Base-by-base conservation (phyloP, 2,329 filamentous ascomycete genomes). In the Cercospora janseana region DNA sequence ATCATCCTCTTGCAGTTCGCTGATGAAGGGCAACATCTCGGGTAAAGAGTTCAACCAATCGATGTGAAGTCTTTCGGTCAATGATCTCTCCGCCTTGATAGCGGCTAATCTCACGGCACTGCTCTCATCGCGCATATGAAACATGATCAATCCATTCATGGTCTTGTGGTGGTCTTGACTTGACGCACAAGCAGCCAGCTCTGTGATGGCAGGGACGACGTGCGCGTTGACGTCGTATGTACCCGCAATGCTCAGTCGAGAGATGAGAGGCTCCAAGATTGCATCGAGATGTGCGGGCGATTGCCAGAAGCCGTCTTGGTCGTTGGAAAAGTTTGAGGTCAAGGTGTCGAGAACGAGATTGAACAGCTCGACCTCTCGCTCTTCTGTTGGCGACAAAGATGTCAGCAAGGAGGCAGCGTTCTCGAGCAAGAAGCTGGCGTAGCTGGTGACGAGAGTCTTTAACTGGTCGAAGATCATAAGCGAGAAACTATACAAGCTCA, bases 11-110 rank as follows among this genome's bases (percentile, higher is more conserved):
- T 95, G 86, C 64, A 95, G 70, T 74, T 98, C 93, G 64, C 88
- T 94, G 62, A 99, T 95, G 58, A 92, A 88, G 15, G 94, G 92
- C 67, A 98, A 73, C 86, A 96, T 97, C 78, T 98, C 93, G 0
- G 92, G 89, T 66, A 97, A 70, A 74, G 94, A 80, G 1, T 84
- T 81, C 52, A 98, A 72, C 93, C 93, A 98, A 66, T 98, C 93
- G 68, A 97, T 91, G 52, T 91, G 91, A 20, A 97, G 72, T 40
- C 81, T 77, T 60, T 87, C 82, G 9, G 90, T 94, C 26, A 68
- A 48, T 10, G 56, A 59, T 66, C 90, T 86, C 73, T 97, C 82
- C 60, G 86, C 86, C 70, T 84, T 84, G 27, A 98, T 85, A 0
- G 88, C 89, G 1, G 87, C 88, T 26, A 97, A 75, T 12, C 93